These are phyloP conservation scores for Candida hungchunana DNA, from an alignment of 805 yeast species.

Conservation along the genomic window DNA sequence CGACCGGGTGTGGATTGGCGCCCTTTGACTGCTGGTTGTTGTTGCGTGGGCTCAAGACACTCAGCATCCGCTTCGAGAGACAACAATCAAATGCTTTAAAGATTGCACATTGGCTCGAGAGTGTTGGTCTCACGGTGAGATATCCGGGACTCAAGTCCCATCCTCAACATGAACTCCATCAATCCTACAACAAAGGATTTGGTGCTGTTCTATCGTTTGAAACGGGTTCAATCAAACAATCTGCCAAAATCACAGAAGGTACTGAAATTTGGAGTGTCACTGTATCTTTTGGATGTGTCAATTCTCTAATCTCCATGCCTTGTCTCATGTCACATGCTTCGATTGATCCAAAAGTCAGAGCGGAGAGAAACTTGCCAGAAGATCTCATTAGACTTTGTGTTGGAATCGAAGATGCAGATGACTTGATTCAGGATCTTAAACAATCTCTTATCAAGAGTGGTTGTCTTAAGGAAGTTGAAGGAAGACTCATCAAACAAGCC, in stretches of 20 bases:
- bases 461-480: conserved; percentile 35
- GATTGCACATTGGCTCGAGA: conserved; percentile 70
- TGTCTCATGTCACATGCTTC: conserved; percentile 98
- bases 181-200: conserved; percentile 71
- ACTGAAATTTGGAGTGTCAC: conserved; percentile 82
- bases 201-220: conserved; percentile 90
- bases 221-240: conserved; percentile 66
- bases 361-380: conserved; percentile 87
- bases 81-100: conserved; percentile 78
- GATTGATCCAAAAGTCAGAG: conserved; percentile 80
- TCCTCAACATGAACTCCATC: conserved; percentile 78
- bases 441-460: conserved; percentile 68
- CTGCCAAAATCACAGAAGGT: conserved; percentile 70
- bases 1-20: conserved; percentile 86
- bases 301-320: conserved; percentile 89
- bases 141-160: conserved; percentile 82
- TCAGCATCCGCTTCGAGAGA: conserved; percentile 80
- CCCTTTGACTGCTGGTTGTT: conserved; percentile 93
- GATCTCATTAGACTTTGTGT: conserved; percentile 86
- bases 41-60: conserved; percentile 82
- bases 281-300: conserved; percentile 92
- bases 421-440: conserved; percentile 75
- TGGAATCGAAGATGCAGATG: conserved; percentile 83
- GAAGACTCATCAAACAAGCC: conserved; percentile 22
- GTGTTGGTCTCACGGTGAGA: conserved; percentile 62